A percentile compares a stretch with the other conserved stretches of the same genome.
These are phyloP conservation scores for Heliophila coronopifolia DNA, from an alignment of 441 rosid species.

Conservation along the genomic window DNA sequence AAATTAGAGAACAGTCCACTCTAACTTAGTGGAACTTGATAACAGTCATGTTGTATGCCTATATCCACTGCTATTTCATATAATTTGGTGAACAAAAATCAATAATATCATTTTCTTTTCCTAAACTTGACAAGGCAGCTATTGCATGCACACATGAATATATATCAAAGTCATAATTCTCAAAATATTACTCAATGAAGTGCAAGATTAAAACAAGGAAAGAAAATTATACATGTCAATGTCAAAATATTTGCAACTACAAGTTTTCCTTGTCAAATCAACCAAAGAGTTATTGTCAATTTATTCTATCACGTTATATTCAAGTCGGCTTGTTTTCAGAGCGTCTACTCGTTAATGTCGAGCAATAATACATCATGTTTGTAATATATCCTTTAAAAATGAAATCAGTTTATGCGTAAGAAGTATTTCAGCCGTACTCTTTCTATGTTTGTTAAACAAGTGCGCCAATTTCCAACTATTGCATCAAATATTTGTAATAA, in stretches of 20 bases:
- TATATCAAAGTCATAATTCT: too few relatives aligned
- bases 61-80: too few relatives aligned
- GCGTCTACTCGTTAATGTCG: too few relatives aligned
- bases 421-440: neutral
- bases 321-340: too few relatives aligned
- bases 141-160: neutral
- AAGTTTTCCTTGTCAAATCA: neutral
- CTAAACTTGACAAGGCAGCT: neutral
- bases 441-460: neutral
- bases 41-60: too few relatives aligned
- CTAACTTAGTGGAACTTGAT: too few relatives aligned
- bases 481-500: neutral
- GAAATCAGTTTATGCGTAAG: neutral
- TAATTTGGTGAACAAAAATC: too few relatives aligned
- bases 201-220: too few relatives aligned
- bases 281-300: neutral
- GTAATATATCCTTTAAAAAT: neutral
- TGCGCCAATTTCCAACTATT: neutral
- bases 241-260: neutral
- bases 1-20: too few relatives aligned
- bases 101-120: too few relatives aligned
- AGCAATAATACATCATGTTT: neutral
- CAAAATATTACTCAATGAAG: too few relatives aligned
- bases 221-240: too few relatives aligned
- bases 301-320: neutral